phyloP scores from a whole-genome alignment of 176 grass and related monocot genomes.

The Carex kokanica region DNA sequence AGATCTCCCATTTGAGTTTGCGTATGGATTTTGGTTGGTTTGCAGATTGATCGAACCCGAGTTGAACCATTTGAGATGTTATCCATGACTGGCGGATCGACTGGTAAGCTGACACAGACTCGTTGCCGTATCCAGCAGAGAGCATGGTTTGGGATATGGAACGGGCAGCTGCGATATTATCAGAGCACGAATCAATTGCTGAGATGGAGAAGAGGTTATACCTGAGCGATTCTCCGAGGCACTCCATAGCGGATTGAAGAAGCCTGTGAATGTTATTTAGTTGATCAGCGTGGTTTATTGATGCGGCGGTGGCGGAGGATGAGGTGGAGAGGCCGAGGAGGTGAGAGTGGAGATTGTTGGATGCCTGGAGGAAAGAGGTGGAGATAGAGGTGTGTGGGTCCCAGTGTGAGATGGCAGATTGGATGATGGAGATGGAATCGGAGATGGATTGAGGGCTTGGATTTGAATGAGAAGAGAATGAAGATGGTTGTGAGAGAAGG shows the following conservation, averaged over 20 bases:
- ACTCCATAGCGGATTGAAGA: constrained; percentile 47
- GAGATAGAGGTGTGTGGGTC: constrained; percentile 23
- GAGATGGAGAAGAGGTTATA: constrained; percentile 22
- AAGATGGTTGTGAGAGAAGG: background rate
- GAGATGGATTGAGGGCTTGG: constrained; percentile 27
- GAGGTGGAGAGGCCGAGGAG: constrained; percentile 44
- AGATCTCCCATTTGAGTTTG: constrained; percentile 45
- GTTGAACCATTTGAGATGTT: constrained; percentile 15
- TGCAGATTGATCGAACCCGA: constrained; percentile 29
- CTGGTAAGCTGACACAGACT: constrained; percentile 59
- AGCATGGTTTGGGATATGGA: constrained; percentile 45
- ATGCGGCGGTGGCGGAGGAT: constrained; percentile 37
- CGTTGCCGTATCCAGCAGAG: constrained; percentile 53
- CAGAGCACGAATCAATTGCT: background rate
- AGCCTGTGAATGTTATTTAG: constrained; percentile 47
- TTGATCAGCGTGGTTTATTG: background rate
- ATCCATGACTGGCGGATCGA: constrained; percentile 32
- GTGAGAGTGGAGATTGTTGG: constrained; percentile 48
- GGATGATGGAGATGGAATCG: constrained; percentile 34
- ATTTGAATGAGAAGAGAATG: background rate
- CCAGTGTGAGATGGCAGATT: constrained; percentile 32
- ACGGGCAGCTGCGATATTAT: background rate
- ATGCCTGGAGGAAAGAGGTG: constrained; percentile 43
- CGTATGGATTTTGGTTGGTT: constrained; percentile 3
- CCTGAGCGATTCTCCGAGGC: constrained; percentile 40